A percentile compares a stretch with the other conserved stretches of the same genome.
phyloP scores from a whole-genome alignment of 768 basidiomycete species.

The Russula ochroleuca region DNA sequence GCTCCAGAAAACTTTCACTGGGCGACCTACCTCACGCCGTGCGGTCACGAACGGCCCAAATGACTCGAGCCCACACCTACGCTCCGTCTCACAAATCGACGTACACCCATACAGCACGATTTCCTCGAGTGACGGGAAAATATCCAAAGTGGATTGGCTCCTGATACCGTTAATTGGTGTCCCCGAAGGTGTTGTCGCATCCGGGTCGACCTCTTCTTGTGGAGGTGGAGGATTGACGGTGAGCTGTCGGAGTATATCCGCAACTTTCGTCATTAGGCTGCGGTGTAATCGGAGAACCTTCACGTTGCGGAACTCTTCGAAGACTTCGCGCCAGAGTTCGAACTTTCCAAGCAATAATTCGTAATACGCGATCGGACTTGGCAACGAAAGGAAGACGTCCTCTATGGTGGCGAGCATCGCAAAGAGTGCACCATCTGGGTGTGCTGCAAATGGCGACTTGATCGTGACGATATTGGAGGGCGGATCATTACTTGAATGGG shows the following conservation, averaged over 20 bases:
- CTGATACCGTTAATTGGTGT: no score
- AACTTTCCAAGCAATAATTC: accelerated
- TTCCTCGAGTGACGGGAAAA: neutral
- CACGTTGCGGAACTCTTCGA: neutral
- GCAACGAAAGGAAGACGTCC: neutral
- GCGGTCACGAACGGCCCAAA: neutral
- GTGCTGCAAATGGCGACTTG: no score
- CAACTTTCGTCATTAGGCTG: neutral
- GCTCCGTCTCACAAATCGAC: neutral
- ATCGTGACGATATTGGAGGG: neutral
- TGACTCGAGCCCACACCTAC: neutral
- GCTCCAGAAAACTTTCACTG: neutral
- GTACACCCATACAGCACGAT: neutral
- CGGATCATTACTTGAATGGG: neutral
- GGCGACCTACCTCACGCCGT: neutral
- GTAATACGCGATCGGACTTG: no score
- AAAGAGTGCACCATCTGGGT: neutral
- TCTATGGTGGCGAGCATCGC: neutral
- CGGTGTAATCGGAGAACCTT: neutral
- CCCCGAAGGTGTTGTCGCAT: neutral
- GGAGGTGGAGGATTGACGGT: neutral
- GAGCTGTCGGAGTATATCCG: neutral
- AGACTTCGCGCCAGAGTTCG: neutral
- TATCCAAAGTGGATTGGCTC: neutral
- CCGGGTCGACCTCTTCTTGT: neutral